Base-by-base conservation (phyloP, 2,329 filamentous ascomycete genomes). In the Juglanconis sp. region DNA sequence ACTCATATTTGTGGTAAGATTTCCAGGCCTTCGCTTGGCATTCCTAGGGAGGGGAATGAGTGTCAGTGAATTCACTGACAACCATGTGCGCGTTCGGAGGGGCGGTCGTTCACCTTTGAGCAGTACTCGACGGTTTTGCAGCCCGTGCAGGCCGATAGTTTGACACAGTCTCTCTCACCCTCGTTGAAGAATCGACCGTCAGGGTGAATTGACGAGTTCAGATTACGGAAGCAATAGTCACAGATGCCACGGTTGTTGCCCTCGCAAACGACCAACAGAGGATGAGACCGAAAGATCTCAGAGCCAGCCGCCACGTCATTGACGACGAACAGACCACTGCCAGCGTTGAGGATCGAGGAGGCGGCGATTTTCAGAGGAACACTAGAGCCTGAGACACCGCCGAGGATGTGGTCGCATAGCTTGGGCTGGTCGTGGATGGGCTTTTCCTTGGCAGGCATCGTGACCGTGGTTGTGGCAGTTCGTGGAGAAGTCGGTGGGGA, bases 1-100 rank as follows among this genome's bases (percentile, higher is more conserved):
- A 73, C 59, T 74, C 72, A 42, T 68, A 64, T 30, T 65, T 69
- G 63, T 74, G 72, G 50, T 68, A 71, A 3, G 53, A 54, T n/a
- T 52, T 57, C 70, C 70, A 72, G 0, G 70, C 70, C 11, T 61
- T 61, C 44, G 62, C 61, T 49, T 72, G 71, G 56, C 72, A 74
- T 17, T 63, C 35, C 70, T 72, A 34, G 5, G 34, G n/a, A 5
- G 30, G 5, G 11, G 4, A 36, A 30, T 7, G 5, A 38, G 17
- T 32, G 24, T 56, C 15, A 60, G 50, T 11, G 38, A 52, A 10
- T 31, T 46, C 24, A 24, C 24, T 17, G 11, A 30, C 3, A 17
- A 9, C 40, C 17, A 15, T 24, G 17, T 31, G 24, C 11, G 10
- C 5, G 6, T 6, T 5, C 3, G 5, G 30, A 24, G 32, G 13